phyloP scores from a whole-genome alignment of 2,329 filamentous ascomycete species.

The Westerdykella aurantiaca region DNA sequence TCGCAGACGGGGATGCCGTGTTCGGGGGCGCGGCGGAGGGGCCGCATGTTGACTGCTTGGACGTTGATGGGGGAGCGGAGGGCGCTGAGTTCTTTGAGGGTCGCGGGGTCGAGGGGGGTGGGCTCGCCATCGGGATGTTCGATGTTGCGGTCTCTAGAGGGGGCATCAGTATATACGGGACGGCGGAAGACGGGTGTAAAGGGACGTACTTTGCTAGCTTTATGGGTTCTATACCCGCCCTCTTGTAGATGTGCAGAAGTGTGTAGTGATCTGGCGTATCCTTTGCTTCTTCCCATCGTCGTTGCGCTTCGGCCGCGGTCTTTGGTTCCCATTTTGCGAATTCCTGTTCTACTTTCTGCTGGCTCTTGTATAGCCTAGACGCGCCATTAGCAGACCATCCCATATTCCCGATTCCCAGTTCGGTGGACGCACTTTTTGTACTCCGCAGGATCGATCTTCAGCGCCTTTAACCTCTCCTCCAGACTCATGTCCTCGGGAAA shows the following conservation, averaged over 20 bases:
- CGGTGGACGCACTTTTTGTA: conserved; percentile 22
- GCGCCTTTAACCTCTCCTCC: conserved; percentile 21
- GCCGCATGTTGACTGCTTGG: conserved; percentile 79
- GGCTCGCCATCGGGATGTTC: conserved; percentile 25
- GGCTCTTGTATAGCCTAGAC: conserved; percentile 21
- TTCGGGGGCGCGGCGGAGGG: conserved; percentile 67
- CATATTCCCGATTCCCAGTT: neutral
- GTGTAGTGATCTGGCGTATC: conserved; percentile 26
- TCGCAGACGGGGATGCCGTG: conserved; percentile 82
- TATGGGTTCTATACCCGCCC: conserved; percentile 29
- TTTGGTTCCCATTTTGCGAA: conserved; percentile 21
- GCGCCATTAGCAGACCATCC: conserved; percentile 9
- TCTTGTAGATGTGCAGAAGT: conserved; percentile 29
- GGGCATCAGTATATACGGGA: neutral
- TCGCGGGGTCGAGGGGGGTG: conserved; percentile 21
- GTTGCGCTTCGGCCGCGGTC: conserved; percentile 24
- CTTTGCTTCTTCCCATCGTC: conserved; percentile 26
- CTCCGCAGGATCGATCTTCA: conserved; percentile 24
- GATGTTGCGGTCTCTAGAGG: conserved; percentile 25
- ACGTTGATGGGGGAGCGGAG: conserved; percentile 61
- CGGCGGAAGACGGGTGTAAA: neutral
- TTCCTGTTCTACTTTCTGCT: conserved; percentile 17
- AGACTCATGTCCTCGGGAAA: conserved; percentile 20
- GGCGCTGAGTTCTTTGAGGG: conserved; percentile 26
- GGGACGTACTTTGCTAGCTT: conserved; percentile 30